Conservation (phyloP, 768 basidiomycete species). For the Agaricus sinodeliciosus region DNA sequence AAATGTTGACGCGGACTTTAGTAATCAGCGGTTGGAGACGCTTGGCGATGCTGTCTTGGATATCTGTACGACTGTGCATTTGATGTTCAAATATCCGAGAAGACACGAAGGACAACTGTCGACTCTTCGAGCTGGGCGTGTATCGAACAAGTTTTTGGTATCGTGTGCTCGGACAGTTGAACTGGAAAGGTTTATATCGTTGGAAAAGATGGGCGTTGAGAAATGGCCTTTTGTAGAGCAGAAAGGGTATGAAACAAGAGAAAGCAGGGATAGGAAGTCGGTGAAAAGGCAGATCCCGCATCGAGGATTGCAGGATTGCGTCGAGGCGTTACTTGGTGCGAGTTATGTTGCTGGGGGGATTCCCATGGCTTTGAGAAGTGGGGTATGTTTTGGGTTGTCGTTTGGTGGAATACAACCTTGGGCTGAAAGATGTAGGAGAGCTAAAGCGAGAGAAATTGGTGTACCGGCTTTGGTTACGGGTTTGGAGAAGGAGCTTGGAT, state of each 20-base stretch:
- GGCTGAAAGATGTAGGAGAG: slow-evolving; percentile 46
- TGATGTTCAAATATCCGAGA: slow-evolving; percentile 70
- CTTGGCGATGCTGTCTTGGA: slow-evolving; percentile 82
- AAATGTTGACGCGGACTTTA: slow-evolving; percentile 52
- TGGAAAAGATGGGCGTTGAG: slow-evolving; percentile 45
- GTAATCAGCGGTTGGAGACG: slow-evolving; percentile 83
- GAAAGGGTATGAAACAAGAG: slow-evolving; percentile 19
- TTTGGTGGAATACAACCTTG: slow-evolving; percentile 72
- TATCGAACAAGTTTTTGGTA: slow-evolving; percentile 70
- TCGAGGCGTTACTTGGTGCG: slow-evolving; percentile 82
- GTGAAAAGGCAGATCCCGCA: slow-evolving; percentile 50
- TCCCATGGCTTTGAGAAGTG: slow-evolving; percentile 56
- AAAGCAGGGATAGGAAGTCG: slow-evolving; percentile 18
- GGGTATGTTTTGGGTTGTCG: slow-evolving; percentile 57
- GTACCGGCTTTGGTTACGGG: slow-evolving; percentile 41
- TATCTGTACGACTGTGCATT: slow-evolving; percentile 65
- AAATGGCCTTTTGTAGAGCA: slow-evolving; percentile 54
- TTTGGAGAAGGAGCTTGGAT: slow-evolving; percentile 63
- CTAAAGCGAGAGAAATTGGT: slow-evolving; percentile 21
- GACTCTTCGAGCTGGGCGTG: slow-evolving; percentile 50
- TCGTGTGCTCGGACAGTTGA: slow-evolving; percentile 57
- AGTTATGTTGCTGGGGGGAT: slow-evolving; percentile 71
- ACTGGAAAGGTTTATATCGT: slow-evolving; percentile 57
- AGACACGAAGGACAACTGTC: slow-evolving; percentile 83
- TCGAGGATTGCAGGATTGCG: slow-evolving; percentile 77